Percentiles rank a stretch among this genome's conserved stretches.
Evolutionary conservation across 1,284 basidiomycete species (phyloP).

Genomic region (Puccinia triticina): DNA sequence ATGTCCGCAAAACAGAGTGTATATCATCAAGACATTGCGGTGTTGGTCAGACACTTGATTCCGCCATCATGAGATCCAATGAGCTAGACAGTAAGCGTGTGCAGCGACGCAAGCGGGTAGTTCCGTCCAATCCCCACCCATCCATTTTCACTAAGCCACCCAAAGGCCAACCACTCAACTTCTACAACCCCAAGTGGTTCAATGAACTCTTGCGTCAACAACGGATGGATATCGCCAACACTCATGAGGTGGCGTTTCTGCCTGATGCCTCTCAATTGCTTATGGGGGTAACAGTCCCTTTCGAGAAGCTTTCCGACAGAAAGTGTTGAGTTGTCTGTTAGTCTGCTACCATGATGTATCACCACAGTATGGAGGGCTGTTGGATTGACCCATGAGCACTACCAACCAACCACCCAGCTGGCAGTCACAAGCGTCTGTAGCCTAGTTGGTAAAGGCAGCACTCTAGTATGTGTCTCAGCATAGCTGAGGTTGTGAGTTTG

Average conservation of each 20-base stretch:
- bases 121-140: neutral
- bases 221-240: neutral
- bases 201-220: slow-evolving; percentile 16
- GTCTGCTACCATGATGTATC: no score
- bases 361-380: no score
- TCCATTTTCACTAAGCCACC: slow-evolving; percentile 23
- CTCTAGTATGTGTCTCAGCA: no score
- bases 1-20: no score
- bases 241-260: slow-evolving; percentile 3
- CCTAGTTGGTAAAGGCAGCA: no score
- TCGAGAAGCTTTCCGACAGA: neutral
- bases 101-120: slow-evolving; percentile 14
- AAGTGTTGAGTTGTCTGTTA: no score
- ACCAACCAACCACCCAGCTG: no score
- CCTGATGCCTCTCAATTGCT: slow-evolving; percentile 18
- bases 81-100: neutral
- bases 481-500: no score
- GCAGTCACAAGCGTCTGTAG: no score
- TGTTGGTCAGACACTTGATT: slow-evolving; percentile 17
- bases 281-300: neutral
- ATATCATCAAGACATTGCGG: slow-evolving; percentile 12
- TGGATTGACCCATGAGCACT: no score
- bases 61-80: neutral
- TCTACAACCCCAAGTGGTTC: slow-evolving; percentile 33
- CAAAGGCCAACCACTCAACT: slow-evolving; percentile 5